These are phyloP conservation scores for Penicillium occitanis DNA, from an alignment of 2,329 filamentous ascomycete species.

Conservation along the genomic window DNA sequence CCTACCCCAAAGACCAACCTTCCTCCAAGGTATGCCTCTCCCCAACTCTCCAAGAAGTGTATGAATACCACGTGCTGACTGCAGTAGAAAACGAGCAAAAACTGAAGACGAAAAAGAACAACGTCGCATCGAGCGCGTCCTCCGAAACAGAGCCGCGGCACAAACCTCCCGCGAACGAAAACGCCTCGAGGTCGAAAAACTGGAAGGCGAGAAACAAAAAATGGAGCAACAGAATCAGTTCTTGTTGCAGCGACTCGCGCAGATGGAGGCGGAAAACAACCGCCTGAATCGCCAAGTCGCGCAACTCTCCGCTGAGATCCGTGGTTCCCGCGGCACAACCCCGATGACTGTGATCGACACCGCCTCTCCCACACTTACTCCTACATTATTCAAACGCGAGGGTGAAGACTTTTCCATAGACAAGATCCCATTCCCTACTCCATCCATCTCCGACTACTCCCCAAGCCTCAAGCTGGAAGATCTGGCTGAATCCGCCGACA, in stretches of 20 bases:
- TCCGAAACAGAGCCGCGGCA: constrained; percentile 91
- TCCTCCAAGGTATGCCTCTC: constrained; percentile 69
- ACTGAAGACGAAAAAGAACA: constrained; percentile 99
- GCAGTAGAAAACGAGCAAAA: constrained; percentile 84
- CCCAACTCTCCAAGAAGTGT: constrained; percentile 24
- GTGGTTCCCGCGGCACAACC: constrained; percentile 40
- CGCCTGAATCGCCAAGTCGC: constrained; percentile 52
- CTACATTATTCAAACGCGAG: constrained; percentile 47
- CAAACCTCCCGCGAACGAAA: constrained; percentile 96
- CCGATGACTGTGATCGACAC: constrained; percentile 38
- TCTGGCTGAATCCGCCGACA: constrained; percentile 67
- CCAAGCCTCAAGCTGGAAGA: constrained; percentile 42
- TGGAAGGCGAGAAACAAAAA: constrained; percentile 64
- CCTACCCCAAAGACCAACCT: constrained; percentile 96
- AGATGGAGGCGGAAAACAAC: constrained; percentile 58
- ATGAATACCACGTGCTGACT: constrained; percentile 19
- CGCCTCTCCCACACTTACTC: constrained; percentile 42
- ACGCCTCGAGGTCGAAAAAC: constrained; percentile 80
- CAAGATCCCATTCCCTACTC: constrained; percentile 42
- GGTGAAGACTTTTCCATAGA: constrained; percentile 43
- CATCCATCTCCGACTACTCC: constrained; percentile 41
- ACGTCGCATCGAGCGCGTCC: constrained; percentile 92
- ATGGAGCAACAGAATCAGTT: constrained; percentile 72
- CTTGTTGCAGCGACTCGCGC: constrained; percentile 62
- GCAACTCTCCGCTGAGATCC: constrained; percentile 50